phyloP scores from a whole-genome alignment of 768 basidiomycete genomes.

The Suillus occidentalis region DNA sequence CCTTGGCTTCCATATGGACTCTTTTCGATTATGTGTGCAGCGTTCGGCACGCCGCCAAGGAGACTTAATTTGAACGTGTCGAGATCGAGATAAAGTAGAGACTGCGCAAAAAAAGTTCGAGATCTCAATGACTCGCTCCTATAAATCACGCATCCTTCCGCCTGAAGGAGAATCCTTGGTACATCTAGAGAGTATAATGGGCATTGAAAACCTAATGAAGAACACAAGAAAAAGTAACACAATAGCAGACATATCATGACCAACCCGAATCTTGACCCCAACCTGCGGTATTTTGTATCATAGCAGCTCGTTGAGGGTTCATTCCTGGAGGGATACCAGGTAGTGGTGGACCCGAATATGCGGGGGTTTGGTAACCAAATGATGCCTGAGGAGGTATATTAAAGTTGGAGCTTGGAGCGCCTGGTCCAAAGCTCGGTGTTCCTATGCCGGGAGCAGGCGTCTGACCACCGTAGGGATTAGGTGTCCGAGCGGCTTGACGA shows the following conservation, averaged over 20 bases:
- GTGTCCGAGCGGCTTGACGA: conserved; percentile 68
- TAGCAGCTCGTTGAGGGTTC: conserved; percentile 65
- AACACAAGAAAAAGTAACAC: conserved; percentile 17
- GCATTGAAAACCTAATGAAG: conserved; percentile 12
- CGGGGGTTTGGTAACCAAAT: conserved; percentile 42
- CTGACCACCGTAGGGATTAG: conserved; percentile 69
- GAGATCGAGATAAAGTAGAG: not conserved
- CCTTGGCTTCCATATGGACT: not conserved
- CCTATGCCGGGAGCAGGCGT: conserved; percentile 38
- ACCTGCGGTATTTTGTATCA: conserved; percentile 52
- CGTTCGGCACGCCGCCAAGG: not conserved
- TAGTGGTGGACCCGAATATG: conserved; percentile 50
- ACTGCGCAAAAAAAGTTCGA: not conserved
- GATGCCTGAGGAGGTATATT: conserved; percentile 33
- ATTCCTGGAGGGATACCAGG: conserved; percentile 55
- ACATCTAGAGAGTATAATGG: conserved; percentile 27
- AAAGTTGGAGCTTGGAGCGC: conserved; percentile 27
- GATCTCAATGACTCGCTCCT: not conserved
- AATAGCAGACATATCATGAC: conserved; percentile 19
- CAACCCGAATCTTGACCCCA: conserved; percentile 38
- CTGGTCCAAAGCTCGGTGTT: conserved; percentile 36
- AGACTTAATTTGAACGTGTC: not conserved
- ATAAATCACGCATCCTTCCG: not conserved
- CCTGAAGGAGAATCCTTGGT: conserved; percentile 6
- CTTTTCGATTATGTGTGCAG: not conserved